Evolutionary conservation across 1,284 basidiomycete genomes (phyloP), one percentile per base, ranked within the genome.

Genomic region (Abortiporus biennis): DNA sequence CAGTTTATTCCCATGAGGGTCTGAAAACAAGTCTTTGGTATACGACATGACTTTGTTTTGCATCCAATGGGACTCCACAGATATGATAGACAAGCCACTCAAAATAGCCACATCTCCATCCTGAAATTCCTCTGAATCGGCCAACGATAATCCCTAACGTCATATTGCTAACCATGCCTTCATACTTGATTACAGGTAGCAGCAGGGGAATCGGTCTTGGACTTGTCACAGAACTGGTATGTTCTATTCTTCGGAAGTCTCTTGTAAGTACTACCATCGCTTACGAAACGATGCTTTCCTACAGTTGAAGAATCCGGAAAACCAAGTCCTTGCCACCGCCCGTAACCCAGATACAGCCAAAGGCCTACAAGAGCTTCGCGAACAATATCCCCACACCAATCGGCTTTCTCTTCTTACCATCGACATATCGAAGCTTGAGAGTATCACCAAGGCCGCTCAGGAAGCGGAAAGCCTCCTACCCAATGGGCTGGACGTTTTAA

Each of bases 121-220:
- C n/a, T n/a, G n/a, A n/a, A n/a, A n/a, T n/a, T n/a, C n/a, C n/a
- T 4, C 31, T n/a, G n/a, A 29, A 29, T 29, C 27, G n/a, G n/a
- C 9, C 27, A 9, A 29, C 9, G n/a, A 29, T 13, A n/a, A 5
- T 15, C 31, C 19, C 12, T 4, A 6, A n/a, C 4, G 6, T 5
- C 15, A 4, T 13, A 6, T 32, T 17, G 31, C 12, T 5, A n/a
- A 32, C 4, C 4, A 32, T 32, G 31, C 31, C 31, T 13, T 5
- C 5, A 15, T 32, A 15, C 31, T 13, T 32, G n/a, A 32, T 32
- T 13, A 32, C 31, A n/a, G 31, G 31, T 17, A 17, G n/a, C 15
- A 32, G 31, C 31, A 32, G 31, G 19, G 31, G 31, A 6, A 32
- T 32, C 31, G 31, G 31, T 17, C 31, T 32, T 32, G 31, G 31